Evolutionary conservation across 73 alveolate genomes (phyloP), one percentile per base, ranked within the genome.

Genomic region (Paramecium primaurelia): DNA sequence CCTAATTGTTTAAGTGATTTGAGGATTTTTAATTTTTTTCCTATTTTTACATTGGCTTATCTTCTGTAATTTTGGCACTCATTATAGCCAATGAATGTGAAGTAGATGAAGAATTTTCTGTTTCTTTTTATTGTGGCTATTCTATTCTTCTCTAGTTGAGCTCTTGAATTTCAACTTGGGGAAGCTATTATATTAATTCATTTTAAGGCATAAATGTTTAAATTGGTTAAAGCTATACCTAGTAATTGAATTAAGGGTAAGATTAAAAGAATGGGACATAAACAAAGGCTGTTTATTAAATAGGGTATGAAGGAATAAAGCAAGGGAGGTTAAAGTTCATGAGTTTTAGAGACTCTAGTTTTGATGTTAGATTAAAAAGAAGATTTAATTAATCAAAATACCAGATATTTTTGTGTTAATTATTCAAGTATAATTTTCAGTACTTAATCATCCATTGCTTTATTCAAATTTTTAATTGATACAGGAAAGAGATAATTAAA

Each of bases 321-420:
- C 69, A 54, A 54, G 69, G 84, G 42, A 64, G 84, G 84, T 64
- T 64, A 64, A 64, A 34, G 84, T 64, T 64, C 84, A 64, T 64
- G 32, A 64, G 84, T 32, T 28, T 28, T 32, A 64, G 84, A 64
- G 84, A 32, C 47, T 64, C 84, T 64, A 64, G 84, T 28, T 40
- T 64, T 64, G 42, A 32, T 28, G 47, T 64, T 64, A 64, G 84
- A 64, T 64, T 64, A 54, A 64, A 38, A 64, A 64, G 84, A 64
- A 64, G 84, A 64, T 64, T 64, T 64, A 64, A 64, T 64, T 64
- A 64, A 64, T 64, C 84, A 8, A 28, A 73, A n/a, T 37, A 73
- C 47, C 5, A 54, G 69, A 54, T 54, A 6, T 73, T 36, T 34
- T 37, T 73, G 22, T 37, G 34, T 73, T 40, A 80, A 80, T 40